Evolutionary conservation across 176 grass and related monocot genomes (phyloP).

Genomic region (Eragrostis curvula): DNA sequence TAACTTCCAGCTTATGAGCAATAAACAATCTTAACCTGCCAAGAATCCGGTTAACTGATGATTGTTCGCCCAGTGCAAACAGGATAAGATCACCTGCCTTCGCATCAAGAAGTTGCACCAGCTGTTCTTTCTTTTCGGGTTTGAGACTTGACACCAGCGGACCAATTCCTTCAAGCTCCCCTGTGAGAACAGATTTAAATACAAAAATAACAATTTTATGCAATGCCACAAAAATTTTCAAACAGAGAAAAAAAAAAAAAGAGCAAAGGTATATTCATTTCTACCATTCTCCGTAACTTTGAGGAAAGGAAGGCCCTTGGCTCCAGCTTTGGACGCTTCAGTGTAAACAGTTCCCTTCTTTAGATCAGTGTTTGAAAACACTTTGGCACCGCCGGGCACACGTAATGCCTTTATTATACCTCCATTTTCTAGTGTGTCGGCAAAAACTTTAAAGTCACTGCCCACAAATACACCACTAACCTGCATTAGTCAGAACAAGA

Average conservation of each 20-base stretch:
- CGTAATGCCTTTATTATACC: conserved; percentile 79
- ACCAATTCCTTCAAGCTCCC: conserved; percentile 85
- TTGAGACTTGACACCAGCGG: conserved; percentile 72
- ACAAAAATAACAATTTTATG: neutral
- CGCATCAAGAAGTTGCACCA: conserved; percentile 57
- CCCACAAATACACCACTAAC: conserved; percentile 70
- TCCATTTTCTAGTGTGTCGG: conserved; percentile 77
- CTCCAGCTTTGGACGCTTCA: conserved; percentile 93
- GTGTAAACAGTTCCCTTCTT: conserved; percentile 90
- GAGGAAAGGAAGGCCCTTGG: conserved; percentile 95
- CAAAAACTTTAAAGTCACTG: conserved; percentile 92
- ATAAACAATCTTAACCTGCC: conserved; percentile 77
- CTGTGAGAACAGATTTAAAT: conserved; percentile 45
- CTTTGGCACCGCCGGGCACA: conserved; percentile 71
- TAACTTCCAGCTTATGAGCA: conserved; percentile 76
- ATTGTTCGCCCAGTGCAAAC: conserved; percentile 79
- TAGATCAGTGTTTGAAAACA: conserved; percentile 93
- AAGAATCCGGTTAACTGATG: conserved; percentile 71
- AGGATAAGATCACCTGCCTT: conserved; percentile 86
- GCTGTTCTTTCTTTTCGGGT: conserved; percentile 67
- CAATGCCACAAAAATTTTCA: neutral
- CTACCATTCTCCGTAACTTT: conserved; percentile 93
- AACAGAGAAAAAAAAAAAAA: neutral
- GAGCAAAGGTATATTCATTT: conserved; percentile 2
- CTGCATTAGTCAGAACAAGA: conserved; percentile 54